phyloP scores from a whole-genome alignment of 495 filamentous ascomycete genomes.

The Neurospora terricola region DNA sequence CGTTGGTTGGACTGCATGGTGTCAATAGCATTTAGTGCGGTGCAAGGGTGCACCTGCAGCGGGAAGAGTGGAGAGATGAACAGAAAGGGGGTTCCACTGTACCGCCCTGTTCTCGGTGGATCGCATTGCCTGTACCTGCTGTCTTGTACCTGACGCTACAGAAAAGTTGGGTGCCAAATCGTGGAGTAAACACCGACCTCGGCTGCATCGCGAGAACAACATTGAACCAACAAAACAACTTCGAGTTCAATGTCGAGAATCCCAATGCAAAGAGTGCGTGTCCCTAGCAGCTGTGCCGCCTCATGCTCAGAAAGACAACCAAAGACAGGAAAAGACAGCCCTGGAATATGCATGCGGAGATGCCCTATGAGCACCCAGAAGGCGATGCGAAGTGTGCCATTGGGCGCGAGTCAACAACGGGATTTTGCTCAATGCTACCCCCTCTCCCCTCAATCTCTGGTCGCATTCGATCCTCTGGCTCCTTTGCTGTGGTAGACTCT shows the following conservation, averaged over 20 bases:
- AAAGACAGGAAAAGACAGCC: slow-evolving; percentile 10
- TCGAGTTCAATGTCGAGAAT: neutral
- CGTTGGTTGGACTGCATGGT: neutral
- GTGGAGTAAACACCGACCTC: neutral
- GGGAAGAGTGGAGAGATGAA: neutral
- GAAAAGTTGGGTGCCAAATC: neutral
- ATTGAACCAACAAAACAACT: slow-evolving; percentile 1
- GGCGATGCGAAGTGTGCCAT: slow-evolving; percentile 15
- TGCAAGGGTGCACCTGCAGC: neutral
- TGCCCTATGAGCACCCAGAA: slow-evolving; percentile 28
- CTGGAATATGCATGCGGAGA: slow-evolving; percentile 21
- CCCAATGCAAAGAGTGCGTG: slow-evolving; percentile 4
- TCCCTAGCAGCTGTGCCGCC: slow-evolving; percentile 22
- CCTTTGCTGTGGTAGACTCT: neutral
- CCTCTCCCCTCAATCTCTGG: neutral
- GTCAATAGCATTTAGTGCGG: neutral
- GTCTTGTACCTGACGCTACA: slow-evolving; percentile 3
- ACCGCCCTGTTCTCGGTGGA: neutral
- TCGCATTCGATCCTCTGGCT: neutral
- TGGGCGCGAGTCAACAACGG: slow-evolving; percentile 17
- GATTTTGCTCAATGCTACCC: neutral
- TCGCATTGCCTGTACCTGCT: neutral
- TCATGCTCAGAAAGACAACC: slow-evolving; percentile 9
- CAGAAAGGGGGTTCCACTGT: neutral
- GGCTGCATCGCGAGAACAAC: neutral